Evolutionary conservation across 2,329 filamentous ascomycete genomes (phyloP), one percentile per base, ranked within the genome.

Genomic region (Alternaria novae-zelandiae): DNA sequence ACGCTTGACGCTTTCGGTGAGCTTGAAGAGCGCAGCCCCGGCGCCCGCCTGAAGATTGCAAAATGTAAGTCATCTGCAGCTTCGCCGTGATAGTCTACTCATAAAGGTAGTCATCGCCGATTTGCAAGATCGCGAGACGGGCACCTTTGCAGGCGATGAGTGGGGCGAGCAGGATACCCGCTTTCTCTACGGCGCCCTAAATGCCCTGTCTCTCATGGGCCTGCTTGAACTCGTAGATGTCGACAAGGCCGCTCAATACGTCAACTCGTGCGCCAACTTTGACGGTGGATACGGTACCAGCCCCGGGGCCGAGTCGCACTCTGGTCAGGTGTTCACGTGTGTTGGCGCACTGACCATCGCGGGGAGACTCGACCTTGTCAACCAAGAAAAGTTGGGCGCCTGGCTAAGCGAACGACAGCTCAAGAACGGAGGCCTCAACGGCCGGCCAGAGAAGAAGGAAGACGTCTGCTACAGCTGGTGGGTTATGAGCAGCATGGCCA

Each of bases 401-500:
- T 99, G 96, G 96, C 85, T 99, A 57, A 97, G 94, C 79, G 96
- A 99, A 81, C 88, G 96, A 66, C 96, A 99, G 79, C 85, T 97
- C 26, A 87, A 92, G 10, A 90, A 90, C 51, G 96, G 96, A 28
- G 96, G 96, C 0, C 83, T 99, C 54, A 99, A 99, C 78, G 96
- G 96, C 3, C 87, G 96, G 53, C 96, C 96, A 0, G 96, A 98
- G 82, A 99, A 99, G 84, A 83, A 92, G 66, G 95, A 97, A 78
- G 96, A 99, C 79, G 95, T 97, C 13, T 99, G 96, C 83, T 99
- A 99, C 82, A 97, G 93, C 79, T 99, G 96, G 96, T 99, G 96
- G 96, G 96, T 98, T 47, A 83, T 95, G 75, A 95, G 92, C 76
- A 97, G 94, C 78, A 83, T 99, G 70, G 90, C 91, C 49, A 97